Conservation (phyloP, 306 rosid species). For the Heteromeles arbutifolia region DNA sequence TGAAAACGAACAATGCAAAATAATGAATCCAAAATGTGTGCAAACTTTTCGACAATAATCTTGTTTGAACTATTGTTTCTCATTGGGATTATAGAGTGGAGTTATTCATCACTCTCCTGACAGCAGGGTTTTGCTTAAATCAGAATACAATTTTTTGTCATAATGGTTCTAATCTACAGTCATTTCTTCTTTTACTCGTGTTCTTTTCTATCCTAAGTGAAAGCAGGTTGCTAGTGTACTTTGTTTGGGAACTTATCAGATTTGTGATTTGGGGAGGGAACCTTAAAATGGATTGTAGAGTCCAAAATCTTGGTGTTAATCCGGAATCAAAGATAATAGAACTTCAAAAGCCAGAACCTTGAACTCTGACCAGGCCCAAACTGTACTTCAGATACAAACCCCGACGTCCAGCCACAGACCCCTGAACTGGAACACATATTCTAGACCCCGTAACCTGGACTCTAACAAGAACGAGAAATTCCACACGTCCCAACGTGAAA, state of each 20-base stretch:
- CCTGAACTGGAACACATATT: neutral
- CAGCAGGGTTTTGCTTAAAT: neutral
- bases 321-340: neutral
- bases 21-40: neutral
- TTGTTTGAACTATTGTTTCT: neutral
- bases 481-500: neutral
- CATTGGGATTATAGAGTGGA: neutral
- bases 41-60: neutral
- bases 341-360: neutral
- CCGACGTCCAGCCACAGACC: neutral
- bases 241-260: neutral
- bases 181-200: neutral
- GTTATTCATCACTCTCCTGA: neutral
- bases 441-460: neutral
- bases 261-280: neutral
- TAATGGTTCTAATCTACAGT: neutral
- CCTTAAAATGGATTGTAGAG: neutral
- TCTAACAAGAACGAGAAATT: neutral
- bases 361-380: neutral
- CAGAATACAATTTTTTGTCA: neutral
- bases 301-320: neutral
- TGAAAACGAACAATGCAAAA: constrained; percentile 1
- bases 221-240: neutral
- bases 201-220: neutral
- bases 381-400: neutral